Base-by-base conservation (phyloP, 1,284 basidiomycete species). In the Puccinia polysora region DNA sequence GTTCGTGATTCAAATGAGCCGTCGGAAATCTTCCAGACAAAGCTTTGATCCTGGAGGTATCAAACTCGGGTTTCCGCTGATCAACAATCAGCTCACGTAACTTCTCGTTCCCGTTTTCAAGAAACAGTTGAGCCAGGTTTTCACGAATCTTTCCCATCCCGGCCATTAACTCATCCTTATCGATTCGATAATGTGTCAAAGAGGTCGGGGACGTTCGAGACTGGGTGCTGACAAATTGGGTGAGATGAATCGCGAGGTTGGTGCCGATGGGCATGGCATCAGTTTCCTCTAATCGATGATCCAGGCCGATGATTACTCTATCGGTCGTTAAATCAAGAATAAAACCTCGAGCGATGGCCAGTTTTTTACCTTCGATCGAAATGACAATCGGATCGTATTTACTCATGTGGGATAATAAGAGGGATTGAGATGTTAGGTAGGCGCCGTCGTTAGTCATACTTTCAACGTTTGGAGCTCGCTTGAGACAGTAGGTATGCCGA, bases 41-140 rank as follows among this genome's bases (percentile, higher is more conserved):
- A 74, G 76, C 45, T 53, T 72, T 58, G 49, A 74, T 71, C 23
- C 75, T 73, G 2, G 81, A 76, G 1, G 82, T 78, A 32, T 83
- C 80, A 80, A 89, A 94, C 8, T 76, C 78, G 0, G 96, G 96
- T 20, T 81, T 75, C 14, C 82, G 83, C 40, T 95, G 84, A 78
- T 97, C 91, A 5, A 97, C 94, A 14, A 97, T 83, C 30, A 91
- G 83, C 74, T 85, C 83, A 14, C 90, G 81, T 5, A 86, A 82
- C 50, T 85, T 84, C 8, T 60, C 50, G 38, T 78, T 76, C 18
- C 83, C 80, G 68, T 88, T 86, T 1, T 86, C 87, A 77, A 91
- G 89, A 81, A 98, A 97, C 6, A 98, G 79, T 73, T 88, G 87
- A 0, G 93, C 89, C 34, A 98, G 85, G 77, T 97, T 97, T 75